Conservation (phyloP, 805 yeast species). For the Pichia exigua region DNA sequence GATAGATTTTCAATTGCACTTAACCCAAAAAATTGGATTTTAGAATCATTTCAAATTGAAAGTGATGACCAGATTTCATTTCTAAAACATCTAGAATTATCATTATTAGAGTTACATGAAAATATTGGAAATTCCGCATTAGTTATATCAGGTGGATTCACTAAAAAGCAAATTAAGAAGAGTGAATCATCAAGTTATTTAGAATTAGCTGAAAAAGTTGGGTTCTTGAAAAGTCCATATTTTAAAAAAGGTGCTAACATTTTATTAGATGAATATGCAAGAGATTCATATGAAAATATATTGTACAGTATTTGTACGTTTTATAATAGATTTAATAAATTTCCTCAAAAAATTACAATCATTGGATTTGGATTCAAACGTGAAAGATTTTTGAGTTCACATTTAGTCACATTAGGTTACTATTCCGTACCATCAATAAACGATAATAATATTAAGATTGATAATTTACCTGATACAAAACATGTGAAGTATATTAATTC, state of each 20-base stretch:
- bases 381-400: slow-evolving; percentile 47
- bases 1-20: slow-evolving; percentile 34
- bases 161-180: slow-evolving; percentile 47
- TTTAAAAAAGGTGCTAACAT: slow-evolving; percentile 20
- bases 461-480: slow-evolving; percentile 17
- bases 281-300: slow-evolving; percentile 76
- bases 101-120: slow-evolving; percentile 31
- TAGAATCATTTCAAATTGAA: slow-evolving; percentile 61
- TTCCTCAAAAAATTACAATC: slow-evolving; percentile 47
- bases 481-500: slow-evolving; percentile 46
- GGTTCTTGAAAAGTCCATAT: slow-evolving; percentile 1
- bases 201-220: slow-evolving; percentile 28
- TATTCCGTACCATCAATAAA: slow-evolving; percentile 2
- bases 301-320: slow-evolving; percentile 51
- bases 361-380: slow-evolving; percentile 73
- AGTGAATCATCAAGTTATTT: slow-evolving; percentile 52
- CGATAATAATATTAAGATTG: background rate
- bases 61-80: slow-evolving; percentile 65
- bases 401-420: slow-evolving; percentile 43
- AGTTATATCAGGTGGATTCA: slow-evolving; percentile 54
- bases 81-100: slow-evolving; percentile 47
- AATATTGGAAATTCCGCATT: slow-evolving; percentile 15
- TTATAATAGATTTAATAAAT: slow-evolving; percentile 35
- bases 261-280: slow-evolving; percentile 59
- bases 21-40: slow-evolving; percentile 48